A percentile compares a stretch with the other conserved stretches of the same genome.
Conservation (phyloP, 1,139 yeast genomes). For the Geotrichum restrictum region DNA sequence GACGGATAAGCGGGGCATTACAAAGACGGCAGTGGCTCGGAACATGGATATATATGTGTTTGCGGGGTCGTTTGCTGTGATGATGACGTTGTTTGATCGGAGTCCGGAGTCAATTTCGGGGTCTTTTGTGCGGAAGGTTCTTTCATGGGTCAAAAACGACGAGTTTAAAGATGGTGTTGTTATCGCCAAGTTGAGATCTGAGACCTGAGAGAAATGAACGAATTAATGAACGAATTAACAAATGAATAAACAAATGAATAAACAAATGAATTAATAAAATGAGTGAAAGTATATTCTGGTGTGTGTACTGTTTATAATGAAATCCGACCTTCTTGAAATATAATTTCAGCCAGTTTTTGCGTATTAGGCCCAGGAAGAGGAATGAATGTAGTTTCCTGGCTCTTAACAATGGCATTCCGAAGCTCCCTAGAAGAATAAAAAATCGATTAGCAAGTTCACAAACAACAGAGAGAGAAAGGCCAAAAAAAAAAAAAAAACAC, state of each 20-base stretch:
- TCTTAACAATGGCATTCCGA: constrained; percentile 20
- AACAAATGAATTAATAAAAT: background rate
- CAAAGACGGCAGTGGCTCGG: constrained; percentile 31
- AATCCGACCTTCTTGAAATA: constrained; percentile 30
- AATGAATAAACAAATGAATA: background rate
- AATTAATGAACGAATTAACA: background rate
- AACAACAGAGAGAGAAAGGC: no score
- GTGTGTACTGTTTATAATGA: no score
- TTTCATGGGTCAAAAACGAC: constrained; percentile 37
- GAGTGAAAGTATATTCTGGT: no score
- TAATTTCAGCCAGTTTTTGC: constrained; percentile 26
- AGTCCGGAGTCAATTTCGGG: constrained; percentile 40
- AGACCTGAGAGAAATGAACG: no score
- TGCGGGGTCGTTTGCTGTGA: constrained; percentile 36
- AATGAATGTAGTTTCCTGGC: constrained; percentile 21
- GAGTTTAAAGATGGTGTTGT: constrained; percentile 32
- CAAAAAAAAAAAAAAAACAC: background rate
- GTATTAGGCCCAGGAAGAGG: constrained; percentile 29
- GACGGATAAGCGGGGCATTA: constrained; percentile 27
- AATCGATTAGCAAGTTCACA: background rate
- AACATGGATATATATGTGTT: constrained; percentile 38
- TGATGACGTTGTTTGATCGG: constrained; percentile 37
- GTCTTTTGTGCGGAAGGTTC: constrained; percentile 32
- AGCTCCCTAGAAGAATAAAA: constrained; percentile 17
- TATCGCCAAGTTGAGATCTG: no score